Base-by-base conservation (phyloP, 208 protist species). In the Crithidia expoeki region DNA sequence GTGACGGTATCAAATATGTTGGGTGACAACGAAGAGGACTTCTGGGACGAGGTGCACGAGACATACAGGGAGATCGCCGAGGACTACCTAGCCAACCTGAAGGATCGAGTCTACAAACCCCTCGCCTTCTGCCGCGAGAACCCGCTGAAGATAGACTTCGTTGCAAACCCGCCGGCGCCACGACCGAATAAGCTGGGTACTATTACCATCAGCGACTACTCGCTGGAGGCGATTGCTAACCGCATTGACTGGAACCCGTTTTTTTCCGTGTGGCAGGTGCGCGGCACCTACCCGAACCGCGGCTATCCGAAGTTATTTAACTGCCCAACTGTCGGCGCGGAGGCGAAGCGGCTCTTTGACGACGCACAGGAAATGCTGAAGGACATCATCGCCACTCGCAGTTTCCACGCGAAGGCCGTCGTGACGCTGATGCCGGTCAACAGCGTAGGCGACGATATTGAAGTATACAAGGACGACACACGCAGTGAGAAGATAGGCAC, bases 221-320 rank as follows among this genome's bases (percentile, higher is more conserved):
- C 76, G 7, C 74, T 99, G 1, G 84, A 92, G 46, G 47, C 84
- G 25, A 82, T 99, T 34, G 59, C 98, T 17, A 72, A 62, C n/a
- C 86, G 91, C 67, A 99, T 99, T 69, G 97, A 99, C 76, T 99
- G 98, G 97, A 98, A 98, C 75, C 96, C 94, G 28, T 98, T 98
- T 81, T 96, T 97, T 63, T 81, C 89, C 30, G 91, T 96, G 14
- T 98, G 94, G 95, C 91, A 98, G 85, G 66, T 99, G 10, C 90
- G 95, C 52, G 98, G 97, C 33, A 95, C 91, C 58, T 98, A 98
- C 85, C 96, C 96, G 42, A 98, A 98, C 76, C 83, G 97, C 53
- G 89, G 88, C 53, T 99, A 98, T 75, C 98, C 98, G 40, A 97
- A 98, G 68, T 94, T 99, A 42, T 99, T 99, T 77, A 93, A 99